These are phyloP conservation scores for Candida maris DNA, from an alignment of 805 yeast genomes.

Conservation along the genomic window DNA sequence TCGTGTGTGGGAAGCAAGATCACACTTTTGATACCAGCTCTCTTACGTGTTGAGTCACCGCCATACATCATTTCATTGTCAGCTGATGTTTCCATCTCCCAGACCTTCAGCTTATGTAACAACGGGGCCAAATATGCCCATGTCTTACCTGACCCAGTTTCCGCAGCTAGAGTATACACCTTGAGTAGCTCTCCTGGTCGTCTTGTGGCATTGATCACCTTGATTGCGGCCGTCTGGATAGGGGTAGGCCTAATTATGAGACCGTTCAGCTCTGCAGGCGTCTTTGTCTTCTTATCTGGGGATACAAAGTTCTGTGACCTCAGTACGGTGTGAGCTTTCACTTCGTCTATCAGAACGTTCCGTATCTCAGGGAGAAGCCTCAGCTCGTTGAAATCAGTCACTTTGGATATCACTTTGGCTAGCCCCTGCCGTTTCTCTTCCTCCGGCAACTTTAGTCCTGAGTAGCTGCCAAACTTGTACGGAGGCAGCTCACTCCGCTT, in stretches of 20 bases:
- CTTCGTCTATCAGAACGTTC: slow-evolving; percentile 51
- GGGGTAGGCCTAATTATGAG: slow-evolving; percentile 61
- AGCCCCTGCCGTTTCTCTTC: slow-evolving; percentile 32
- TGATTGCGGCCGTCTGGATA: slow-evolving; percentile 75
- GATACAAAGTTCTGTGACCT: slow-evolving; percentile 32
- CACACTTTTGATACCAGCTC: slow-evolving; percentile 59
- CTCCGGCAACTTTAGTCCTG: slow-evolving; percentile 42
- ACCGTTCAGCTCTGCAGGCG: slow-evolving; percentile 33
- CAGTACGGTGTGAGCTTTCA: slow-evolving; percentile 43
- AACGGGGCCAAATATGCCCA: slow-evolving; percentile 85
- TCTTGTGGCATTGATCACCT: slow-evolving; percentile 46
- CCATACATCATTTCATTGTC: slow-evolving; percentile 31
- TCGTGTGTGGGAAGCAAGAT: slow-evolving; percentile 90
- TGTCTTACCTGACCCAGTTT: slow-evolving; percentile 96
- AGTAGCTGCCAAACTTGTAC: slow-evolving; percentile 45
- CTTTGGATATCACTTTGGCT: slow-evolving; percentile 44
- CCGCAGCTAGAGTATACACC: slow-evolving; percentile 84
- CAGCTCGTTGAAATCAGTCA: slow-evolving; percentile 62
- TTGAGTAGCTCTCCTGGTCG: slow-evolving; percentile 38
- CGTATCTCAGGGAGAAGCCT: slow-evolving; percentile 67
- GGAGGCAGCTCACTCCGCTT: slow-evolving; percentile 22
- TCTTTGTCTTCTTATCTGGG: slow-evolving; percentile 27
- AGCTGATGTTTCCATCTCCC: slow-evolving; percentile 39
- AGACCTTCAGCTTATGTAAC: slow-evolving; percentile 61
- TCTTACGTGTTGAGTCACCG: slow-evolving; percentile 16